These are phyloP conservation scores for Boletus insuetus DNA, from an alignment of 768 basidiomycete genomes.

Conservation along the genomic window DNA sequence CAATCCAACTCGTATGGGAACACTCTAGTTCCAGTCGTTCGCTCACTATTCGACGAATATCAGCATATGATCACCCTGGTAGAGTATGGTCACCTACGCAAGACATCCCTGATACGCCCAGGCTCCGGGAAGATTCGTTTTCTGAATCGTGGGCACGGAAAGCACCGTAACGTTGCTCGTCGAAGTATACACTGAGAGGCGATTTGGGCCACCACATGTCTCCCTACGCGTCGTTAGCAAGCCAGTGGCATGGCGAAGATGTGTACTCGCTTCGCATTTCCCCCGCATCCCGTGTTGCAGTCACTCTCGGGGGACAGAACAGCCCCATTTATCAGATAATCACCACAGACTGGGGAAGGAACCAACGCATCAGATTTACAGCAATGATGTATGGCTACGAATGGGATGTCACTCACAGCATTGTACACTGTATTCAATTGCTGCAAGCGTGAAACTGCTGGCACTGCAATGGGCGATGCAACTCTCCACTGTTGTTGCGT, in stretches of 20 bases:
- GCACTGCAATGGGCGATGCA: slow-evolving; percentile 61
- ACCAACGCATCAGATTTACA: neutral
- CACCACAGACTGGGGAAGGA: slow-evolving; percentile 60
- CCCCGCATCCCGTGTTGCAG: slow-evolving; percentile 76
- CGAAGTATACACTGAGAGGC: slow-evolving; percentile 63
- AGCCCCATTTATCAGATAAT: slow-evolving; percentile 61
- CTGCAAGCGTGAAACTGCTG: slow-evolving; percentile 63
- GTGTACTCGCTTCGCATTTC: slow-evolving; percentile 54
- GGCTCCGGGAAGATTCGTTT: too few species aligned
- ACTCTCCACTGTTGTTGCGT: slow-evolving; percentile 50
- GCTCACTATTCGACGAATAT: slow-evolving; percentile 41
- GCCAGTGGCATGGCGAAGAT: neutral
- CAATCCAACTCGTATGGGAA: slow-evolving; percentile 63
- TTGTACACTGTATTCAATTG: slow-evolving; percentile 58
- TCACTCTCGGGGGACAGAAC: slow-evolving; percentile 43
- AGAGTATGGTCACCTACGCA: slow-evolving; percentile 39
- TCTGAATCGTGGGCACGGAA: too few species aligned
- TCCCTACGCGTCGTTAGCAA: slow-evolving; percentile 37
- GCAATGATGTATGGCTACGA: neutral
- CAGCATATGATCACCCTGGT: neutral
- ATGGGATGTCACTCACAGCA: slow-evolving; percentile 41
- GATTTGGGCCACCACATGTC: slow-evolving; percentile 69
- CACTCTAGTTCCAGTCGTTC: slow-evolving; percentile 37
- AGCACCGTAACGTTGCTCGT: slow-evolving; percentile 41
- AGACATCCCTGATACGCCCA: slow-evolving; percentile 60